A percentile compares a stretch with the other conserved stretches of the same genome.
Conservation (phyloP, 1,284 basidiomycete species). For the Cryptococcus wingfieldii region DNA sequence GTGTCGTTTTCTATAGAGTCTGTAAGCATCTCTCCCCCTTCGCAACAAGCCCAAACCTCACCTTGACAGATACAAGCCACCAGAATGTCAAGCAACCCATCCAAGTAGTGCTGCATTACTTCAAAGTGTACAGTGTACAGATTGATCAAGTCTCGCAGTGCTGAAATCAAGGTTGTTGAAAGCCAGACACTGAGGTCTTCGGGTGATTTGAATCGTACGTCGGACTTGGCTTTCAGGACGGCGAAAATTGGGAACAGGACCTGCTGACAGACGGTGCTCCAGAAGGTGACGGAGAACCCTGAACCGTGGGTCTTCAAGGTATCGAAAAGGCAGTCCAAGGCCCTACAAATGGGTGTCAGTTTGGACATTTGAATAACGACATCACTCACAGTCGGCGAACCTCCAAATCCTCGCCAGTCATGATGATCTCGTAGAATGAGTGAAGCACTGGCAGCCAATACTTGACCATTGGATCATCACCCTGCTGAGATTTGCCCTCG, state of each 20-base stretch:
- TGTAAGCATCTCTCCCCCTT: background rate
- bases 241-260: slow-evolving; percentile 98
- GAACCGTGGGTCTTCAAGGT: slow-evolving; percentile 88
- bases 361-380: background rate
- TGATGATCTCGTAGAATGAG: slow-evolving; percentile 98
- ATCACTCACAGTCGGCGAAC: slow-evolving; percentile 80
- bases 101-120: slow-evolving; percentile 81
- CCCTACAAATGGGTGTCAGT: slow-evolving; percentile 53
- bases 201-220: slow-evolving; percentile 88
- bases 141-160: slow-evolving; percentile 89
- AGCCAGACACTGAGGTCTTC: slow-evolving; percentile 99
- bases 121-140: slow-evolving; percentile 96
- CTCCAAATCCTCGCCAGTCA: slow-evolving; percentile 99
- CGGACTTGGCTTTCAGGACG: slow-evolving; percentile 64
- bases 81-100: slow-evolving; percentile 85
- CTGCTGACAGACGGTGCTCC: slow-evolving; percentile 96
- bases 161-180: slow-evolving; percentile 98
- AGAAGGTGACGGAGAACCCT: slow-evolving; percentile 86
- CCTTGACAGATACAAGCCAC: slow-evolving; percentile 99
- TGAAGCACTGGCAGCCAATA: slow-evolving; percentile 98
- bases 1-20: slow-evolving; percentile 83
- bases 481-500: slow-evolving; percentile 30
- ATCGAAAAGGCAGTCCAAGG: slow-evolving; percentile 90
- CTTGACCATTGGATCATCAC: slow-evolving; percentile 80
- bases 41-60: slow-evolving; percentile 43